Conservation (phyloP, 495 filamentous ascomycete genomes). For the Aspergillus conjunctus region DNA sequence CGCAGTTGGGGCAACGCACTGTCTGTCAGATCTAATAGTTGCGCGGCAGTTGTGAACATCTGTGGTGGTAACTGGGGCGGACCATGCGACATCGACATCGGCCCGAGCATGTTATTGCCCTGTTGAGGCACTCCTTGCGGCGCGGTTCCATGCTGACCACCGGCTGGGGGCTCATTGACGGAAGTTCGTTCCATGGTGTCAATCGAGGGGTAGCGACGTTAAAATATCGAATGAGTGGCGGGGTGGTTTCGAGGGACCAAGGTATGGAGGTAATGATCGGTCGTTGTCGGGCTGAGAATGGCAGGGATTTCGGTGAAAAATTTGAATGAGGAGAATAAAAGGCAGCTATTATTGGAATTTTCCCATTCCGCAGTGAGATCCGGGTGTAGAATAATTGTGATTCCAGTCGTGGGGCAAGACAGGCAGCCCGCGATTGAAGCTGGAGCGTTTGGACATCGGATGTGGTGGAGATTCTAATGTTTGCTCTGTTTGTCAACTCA, state of each 20-base stretch:
- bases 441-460: slow-evolving; percentile 9
- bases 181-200: slow-evolving; percentile 46
- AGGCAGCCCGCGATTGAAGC: neutral
- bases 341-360: neutral
- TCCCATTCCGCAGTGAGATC: neutral
- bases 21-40: slow-evolving; percentile 92
- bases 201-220: slow-evolving; percentile 12
- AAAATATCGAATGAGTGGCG: slow-evolving; percentile 14
- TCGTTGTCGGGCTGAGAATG: neutral
- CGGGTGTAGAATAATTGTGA: neutral
- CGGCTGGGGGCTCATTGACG: slow-evolving; percentile 40
- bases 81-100: slow-evolving; percentile 34
- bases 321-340: neutral
- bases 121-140: slow-evolving; percentile 34
- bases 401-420: neutral
- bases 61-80: slow-evolving; percentile 63
- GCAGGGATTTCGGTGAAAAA: neutral
- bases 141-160: slow-evolving; percentile 35
- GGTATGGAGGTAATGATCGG: slow-evolving; percentile 3
- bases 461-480: slow-evolving; percentile 13
- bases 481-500: slow-evolving; percentile 17
- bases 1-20: slow-evolving; percentile 56
- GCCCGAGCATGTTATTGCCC: slow-evolving; percentile 26
- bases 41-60: slow-evolving; percentile 98
- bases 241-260: slow-evolving; percentile 6